Evolutionary conservation across 2,329 filamentous ascomycete genomes (phyloP).

Genomic region (Sarocladium kiliense): DNA sequence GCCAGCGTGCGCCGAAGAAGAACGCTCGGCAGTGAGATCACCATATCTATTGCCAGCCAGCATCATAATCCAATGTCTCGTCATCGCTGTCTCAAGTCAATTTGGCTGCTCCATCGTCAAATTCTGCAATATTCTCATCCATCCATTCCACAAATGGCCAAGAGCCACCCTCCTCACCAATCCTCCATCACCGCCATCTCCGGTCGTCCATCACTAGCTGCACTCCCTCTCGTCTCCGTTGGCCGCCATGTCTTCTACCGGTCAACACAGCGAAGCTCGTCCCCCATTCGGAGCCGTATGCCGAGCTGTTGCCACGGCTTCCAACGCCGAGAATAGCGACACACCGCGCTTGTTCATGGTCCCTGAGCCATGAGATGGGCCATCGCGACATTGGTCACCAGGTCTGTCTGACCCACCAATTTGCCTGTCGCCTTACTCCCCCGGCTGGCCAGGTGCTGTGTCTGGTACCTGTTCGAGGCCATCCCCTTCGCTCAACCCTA

Average conservation of each 20-base stretch:
- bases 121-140: not conserved
- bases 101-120: not conserved
- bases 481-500: not conserved
- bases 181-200: not conserved
- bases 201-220: slow-evolving; percentile 1
- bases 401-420: not conserved
- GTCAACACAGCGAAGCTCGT: not conserved
- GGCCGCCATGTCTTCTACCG: not conserved
- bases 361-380: not conserved
- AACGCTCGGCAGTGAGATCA: too few species aligned
- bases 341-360: not conserved
- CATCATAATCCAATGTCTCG: not conserved
- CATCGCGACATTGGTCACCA: not conserved
- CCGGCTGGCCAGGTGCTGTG: not conserved
- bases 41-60: not conserved
- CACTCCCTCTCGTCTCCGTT: not conserved
- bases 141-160: not conserved
- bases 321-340: not conserved
- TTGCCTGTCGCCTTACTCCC: not conserved
- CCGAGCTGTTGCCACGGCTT: slow-evolving; percentile 7
- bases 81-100: not conserved
- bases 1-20: not conserved
- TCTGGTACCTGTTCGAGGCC: not conserved
- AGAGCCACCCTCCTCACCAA: not conserved
- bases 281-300: not conserved